A percentile compares a stretch with the other conserved stretches of the same genome.
These are phyloP conservation scores for Blastomyces silverae DNA, from an alignment of 2,329 filamentous ascomycete species.

Conservation along the genomic window DNA sequence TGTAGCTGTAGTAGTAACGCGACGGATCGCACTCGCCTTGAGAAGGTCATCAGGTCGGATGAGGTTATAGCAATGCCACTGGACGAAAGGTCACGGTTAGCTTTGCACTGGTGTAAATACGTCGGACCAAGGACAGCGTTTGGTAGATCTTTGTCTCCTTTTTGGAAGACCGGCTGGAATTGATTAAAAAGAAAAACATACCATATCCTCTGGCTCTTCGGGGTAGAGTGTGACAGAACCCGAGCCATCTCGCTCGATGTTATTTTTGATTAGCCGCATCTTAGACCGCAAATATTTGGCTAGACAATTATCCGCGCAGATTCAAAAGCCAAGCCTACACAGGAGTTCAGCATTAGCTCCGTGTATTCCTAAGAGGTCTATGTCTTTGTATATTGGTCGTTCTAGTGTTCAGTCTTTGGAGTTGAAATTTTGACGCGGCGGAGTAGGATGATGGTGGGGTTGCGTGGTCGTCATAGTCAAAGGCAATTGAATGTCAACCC, in stretches of 20 bases:
- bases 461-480: background rate
- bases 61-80: slow-evolving; percentile 72
- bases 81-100: slow-evolving; percentile 12
- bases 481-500: background rate
- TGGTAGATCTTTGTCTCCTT: background rate
- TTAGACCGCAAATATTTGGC: background rate
- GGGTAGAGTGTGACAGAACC: slow-evolving; percentile 61
- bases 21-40: slow-evolving; percentile 59
- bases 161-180: background rate
- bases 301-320: background rate
- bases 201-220: slow-evolving; percentile 71
- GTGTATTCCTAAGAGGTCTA: background rate
- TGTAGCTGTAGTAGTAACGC: slow-evolving; percentile 53
- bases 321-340: background rate
- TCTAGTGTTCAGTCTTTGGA: background rate
- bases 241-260: slow-evolving; percentile 60
- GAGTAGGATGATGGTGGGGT: background rate
- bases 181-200: slow-evolving; percentile 31
- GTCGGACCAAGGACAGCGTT: background rate
- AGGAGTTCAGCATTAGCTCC: background rate
- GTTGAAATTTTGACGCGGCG: background rate
- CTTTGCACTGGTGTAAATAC: background rate
- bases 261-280: slow-evolving; percentile 62
- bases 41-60: slow-evolving; percentile 60
- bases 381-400: background rate